Conservation (phyloP, 23 red algal species). For the Gracilaria gracilis region DNA sequence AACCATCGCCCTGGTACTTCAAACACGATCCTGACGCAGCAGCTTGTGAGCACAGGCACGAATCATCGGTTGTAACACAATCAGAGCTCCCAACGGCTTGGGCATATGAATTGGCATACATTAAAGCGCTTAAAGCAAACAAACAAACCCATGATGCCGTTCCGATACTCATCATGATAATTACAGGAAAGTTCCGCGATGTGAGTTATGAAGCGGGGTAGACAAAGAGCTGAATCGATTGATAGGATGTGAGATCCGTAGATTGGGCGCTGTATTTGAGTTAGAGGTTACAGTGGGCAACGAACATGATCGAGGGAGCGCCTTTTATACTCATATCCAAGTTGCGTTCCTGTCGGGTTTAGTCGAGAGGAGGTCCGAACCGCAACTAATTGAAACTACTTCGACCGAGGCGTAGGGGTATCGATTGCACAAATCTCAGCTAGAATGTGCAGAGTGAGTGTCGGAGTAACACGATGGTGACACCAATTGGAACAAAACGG, state of each 20-base stretch:
- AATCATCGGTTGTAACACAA: constrained; percentile 34
- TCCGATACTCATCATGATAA: background rate
- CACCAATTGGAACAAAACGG: background rate
- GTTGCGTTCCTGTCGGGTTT: background rate
- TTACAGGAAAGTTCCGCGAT: background rate
- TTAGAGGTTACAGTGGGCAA: background rate
- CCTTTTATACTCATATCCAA: background rate
- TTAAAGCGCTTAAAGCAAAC: background rate
- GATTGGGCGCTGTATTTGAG: background rate
- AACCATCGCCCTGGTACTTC: constrained; percentile 27
- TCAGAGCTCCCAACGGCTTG: background rate
- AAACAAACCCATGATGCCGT: background rate
- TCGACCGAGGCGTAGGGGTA: background rate
- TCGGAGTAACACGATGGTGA: background rate
- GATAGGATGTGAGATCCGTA: background rate
- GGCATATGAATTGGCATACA: background rate
- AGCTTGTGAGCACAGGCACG: constrained; percentile 16
- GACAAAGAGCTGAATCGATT: background rate
- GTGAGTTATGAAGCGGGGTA: background rate
- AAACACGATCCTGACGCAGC: constrained; percentile 41
- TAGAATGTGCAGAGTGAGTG: background rate
- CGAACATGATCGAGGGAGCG: background rate
- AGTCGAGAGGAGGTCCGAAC: background rate
- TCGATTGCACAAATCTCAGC: background rate
- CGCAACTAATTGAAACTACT: background rate